A percentile compares a stretch with the other conserved stretches of the same genome.
These are phyloP conservation scores for Ascochyta clinopodiicola DNA, from an alignment of 2,329 filamentous ascomycete genomes.

Conservation along the genomic window DNA sequence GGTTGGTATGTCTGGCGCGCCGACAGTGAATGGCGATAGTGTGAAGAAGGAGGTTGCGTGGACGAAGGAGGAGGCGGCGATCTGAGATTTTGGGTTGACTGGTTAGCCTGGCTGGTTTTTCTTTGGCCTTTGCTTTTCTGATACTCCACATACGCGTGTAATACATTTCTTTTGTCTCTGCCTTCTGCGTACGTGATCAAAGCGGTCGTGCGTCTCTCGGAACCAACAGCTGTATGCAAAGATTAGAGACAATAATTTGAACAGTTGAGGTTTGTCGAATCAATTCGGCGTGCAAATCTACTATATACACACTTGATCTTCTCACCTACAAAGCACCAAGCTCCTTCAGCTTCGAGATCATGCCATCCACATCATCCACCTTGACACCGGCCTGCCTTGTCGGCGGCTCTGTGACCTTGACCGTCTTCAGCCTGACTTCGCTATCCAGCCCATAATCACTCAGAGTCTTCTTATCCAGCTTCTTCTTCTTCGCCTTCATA, in stretches of 20 bases:
- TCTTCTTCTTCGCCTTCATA: conserved; percentile 99
- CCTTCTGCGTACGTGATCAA: neutral
- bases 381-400: conserved; percentile 91
- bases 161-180: neutral
- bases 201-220: no score
- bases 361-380: conserved; percentile 95
- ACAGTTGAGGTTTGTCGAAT: neutral
- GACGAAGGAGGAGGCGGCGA: conserved; percentile 33
- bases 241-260: neutral
- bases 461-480: conserved; percentile 87
- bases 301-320: neutral
- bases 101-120: neutral
- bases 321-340: conserved; percentile 77
- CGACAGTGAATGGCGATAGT: conserved; percentile 22
- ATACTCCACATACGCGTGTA: neutral
- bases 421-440: conserved; percentile 78
- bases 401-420: conserved; percentile 90
- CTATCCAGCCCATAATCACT: conserved; percentile 76
- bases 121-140: neutral
- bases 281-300: neutral
- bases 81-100: conserved; percentile 7
- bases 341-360: conserved; percentile 94
- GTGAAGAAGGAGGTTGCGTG: conserved; percentile 36
- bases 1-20: conserved; percentile 25
- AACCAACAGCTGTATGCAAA: no score